These are phyloP conservation scores for Haematococcus lacustris DNA, from an alignment of 139 green algal genomes.

Conservation along the genomic window DNA sequence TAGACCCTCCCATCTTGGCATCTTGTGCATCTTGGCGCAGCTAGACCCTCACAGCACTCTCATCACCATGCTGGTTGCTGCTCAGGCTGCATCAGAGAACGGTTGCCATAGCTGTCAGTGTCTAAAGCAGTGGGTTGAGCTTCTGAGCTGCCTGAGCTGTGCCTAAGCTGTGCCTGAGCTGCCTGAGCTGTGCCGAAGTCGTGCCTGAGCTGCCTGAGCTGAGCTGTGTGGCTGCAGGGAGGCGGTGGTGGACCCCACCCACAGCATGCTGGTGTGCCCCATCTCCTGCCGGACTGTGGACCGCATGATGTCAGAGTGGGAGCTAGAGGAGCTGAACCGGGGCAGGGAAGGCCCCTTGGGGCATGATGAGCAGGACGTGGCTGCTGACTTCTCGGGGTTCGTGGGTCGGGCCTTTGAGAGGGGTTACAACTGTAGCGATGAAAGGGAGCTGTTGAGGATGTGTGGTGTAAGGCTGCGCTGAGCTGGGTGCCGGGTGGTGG, in stretches of 20 bases:
- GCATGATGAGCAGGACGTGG: conserved; percentile 1
- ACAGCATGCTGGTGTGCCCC: conserved; percentile 12
- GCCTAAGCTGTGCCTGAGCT: too few relatives aligned
- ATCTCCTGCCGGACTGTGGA: conserved; percentile 2
- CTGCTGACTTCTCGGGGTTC: conserved; percentile 4
- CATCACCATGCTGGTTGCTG: too few relatives aligned
- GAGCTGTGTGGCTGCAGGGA: too few relatives aligned
- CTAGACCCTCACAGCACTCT: too few relatives aligned
- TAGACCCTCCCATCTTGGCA: too few relatives aligned
- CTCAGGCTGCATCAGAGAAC: too few relatives aligned
- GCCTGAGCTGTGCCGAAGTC: too few relatives aligned
- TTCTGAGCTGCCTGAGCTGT: too few relatives aligned
- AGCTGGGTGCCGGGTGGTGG: too few relatives aligned
- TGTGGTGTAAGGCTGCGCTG: conserved; percentile 5
- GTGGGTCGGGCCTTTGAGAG: conserved; percentile 2
- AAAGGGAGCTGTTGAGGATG: background rate
- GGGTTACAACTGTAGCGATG: background rate
- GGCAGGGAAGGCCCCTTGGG: background rate
- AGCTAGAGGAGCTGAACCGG: background rate
- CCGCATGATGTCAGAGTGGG: conserved; percentile 8
- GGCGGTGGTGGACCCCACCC: conserved; percentile 3
- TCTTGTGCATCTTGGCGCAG: too few relatives aligned
- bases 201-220: background rate
- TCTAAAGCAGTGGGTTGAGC: too few relatives aligned
- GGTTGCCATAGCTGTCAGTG: too few relatives aligned